These are phyloP conservation scores for Aspergillus ibericus DNA, from an alignment of 2,329 filamentous ascomycete species.

Conservation along the genomic window DNA sequence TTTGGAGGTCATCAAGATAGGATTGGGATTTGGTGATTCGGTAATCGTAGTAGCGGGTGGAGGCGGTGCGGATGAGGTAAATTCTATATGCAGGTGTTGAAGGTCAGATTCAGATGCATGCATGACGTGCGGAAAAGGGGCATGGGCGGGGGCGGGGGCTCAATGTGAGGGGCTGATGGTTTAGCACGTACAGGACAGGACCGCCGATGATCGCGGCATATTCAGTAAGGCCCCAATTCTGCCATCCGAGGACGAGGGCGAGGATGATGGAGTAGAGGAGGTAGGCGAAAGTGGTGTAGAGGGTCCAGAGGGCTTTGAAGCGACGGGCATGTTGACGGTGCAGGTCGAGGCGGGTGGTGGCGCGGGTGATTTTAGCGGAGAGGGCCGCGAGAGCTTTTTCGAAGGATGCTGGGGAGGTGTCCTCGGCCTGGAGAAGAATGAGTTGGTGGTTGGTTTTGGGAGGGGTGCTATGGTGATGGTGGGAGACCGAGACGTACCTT, in stretches of 20 bases:
- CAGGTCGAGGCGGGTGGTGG: slow-evolving; percentile 71
- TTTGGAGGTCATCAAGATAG: slow-evolving; percentile 71
- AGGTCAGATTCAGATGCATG: background rate
- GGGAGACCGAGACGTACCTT: slow-evolving; percentile 54
- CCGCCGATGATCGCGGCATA: slow-evolving; percentile 76
- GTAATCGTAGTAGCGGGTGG: slow-evolving; percentile 75
- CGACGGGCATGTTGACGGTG: slow-evolving; percentile 72
- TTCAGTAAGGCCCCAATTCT: slow-evolving; percentile 73
- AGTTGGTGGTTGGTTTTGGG: background rate
- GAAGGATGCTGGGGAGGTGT: slow-evolving; percentile 84
- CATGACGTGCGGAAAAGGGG: background rate
- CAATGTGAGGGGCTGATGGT: slow-evolving; percentile 1
- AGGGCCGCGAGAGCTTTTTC: slow-evolving; percentile 86
- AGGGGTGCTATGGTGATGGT: background rate
- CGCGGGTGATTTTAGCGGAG: slow-evolving; percentile 75
- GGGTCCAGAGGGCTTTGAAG: slow-evolving; percentile 79
- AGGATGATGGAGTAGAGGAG: slow-evolving; percentile 81
- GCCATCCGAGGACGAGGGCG: slow-evolving; percentile 79
- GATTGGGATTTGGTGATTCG: slow-evolving; percentile 69
- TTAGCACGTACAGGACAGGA: slow-evolving; percentile 66
- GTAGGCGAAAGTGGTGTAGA: slow-evolving; percentile 89
- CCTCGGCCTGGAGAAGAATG: slow-evolving; percentile 61
- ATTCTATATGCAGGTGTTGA: slow-evolving; percentile 59
- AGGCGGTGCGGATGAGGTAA: slow-evolving; percentile 66
- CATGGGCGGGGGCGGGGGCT: background rate